These are phyloP conservation scores for Arthrobotrys conoides DNA, from an alignment of 2,329 filamentous ascomycete species.

Conservation along the genomic window DNA sequence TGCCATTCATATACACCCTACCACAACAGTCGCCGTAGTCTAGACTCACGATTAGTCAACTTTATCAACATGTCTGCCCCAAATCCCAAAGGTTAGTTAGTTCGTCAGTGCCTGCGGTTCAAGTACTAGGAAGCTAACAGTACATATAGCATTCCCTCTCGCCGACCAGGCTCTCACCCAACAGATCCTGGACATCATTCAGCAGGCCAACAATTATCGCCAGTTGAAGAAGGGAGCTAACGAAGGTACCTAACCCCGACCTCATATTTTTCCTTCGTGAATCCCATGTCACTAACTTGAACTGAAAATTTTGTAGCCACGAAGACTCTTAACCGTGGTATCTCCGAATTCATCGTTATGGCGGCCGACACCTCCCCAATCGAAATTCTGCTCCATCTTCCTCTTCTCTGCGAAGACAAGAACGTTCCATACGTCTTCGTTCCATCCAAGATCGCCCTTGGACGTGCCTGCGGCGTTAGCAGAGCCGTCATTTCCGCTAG, in stretches of 20 bases:
- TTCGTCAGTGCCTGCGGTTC: neutral
- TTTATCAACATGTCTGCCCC: constrained; percentile 61
- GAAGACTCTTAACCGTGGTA: constrained; percentile 92
- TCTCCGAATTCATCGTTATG: constrained; percentile 88
- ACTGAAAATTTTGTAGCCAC: constrained; percentile 70
- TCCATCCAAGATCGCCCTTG: constrained; percentile 84
- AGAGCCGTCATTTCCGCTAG: constrained; percentile 87
- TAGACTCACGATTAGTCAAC: neutral
- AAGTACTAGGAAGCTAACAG: constrained; percentile 16
- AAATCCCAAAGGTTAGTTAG: constrained; percentile 63
- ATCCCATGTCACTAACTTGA: neutral
- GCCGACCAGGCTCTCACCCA: constrained; percentile 82
- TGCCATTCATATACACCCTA: constrained; percentile 57
- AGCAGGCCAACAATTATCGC: constrained; percentile 77
- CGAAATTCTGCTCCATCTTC: constrained; percentile 89
- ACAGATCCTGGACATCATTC: constrained; percentile 85
- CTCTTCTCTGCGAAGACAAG: constrained; percentile 88
- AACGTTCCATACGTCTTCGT: constrained; percentile 80
- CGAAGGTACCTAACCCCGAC: constrained; percentile 70
- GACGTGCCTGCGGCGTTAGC: constrained; percentile 89
- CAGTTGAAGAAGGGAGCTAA: constrained; percentile 93
- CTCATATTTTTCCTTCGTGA: neutral
- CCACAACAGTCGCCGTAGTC: neutral
- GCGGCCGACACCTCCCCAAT: constrained; percentile 90
- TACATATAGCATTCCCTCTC: constrained; percentile 64